Evolutionary conservation across 208 protist species (phyloP), one percentile per base, ranked within the genome.

Genomic region (Leishmania major): DNA sequence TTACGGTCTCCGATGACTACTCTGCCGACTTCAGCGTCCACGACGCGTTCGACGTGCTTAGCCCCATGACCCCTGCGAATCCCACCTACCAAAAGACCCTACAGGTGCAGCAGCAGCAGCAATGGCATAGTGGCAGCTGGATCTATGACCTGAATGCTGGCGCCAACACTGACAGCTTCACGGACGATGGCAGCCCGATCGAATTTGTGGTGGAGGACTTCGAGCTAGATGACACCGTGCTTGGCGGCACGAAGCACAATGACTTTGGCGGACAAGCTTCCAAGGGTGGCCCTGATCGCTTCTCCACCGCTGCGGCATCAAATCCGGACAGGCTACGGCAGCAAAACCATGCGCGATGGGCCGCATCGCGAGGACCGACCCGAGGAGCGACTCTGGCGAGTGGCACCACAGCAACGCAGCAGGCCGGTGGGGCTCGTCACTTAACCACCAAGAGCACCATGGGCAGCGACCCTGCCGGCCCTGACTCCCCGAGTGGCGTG

Each of bases 1-100:
- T 84, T 49, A 84, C 82, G 35, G 78, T 86, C 43, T 88, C 81
- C 13, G 85, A 84, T 77, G 77, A 80, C n/a, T 70, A 86, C 69
- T 80, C 62, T 11, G 79, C 69, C 25, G 69, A 80, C 60, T 51
- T 86, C 57, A 77, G 66, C 3, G 76, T 81, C 75, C 79, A 69
- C 0, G 77, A 59, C 40, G 59, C 84, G 25, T 88, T 82, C 1
- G 70, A 86, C 31, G 83, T 78, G 22, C 77, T 82, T 64, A 82
- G 78, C 51, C 75, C 79, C 28, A 80, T 83, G 81, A 86, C 81
- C 13, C 80, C 81, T 49, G 76, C 25, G 0, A 43, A 45, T 4
- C 45, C 8, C 62, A 45, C 76, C 49, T 11, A 45, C 3, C 66
- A 75, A 59, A 71, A 67, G 71, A 69, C 77, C 60, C 35, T 53